Base-by-base conservation (phyloP, 83 land plant species). In the Picea mariana region DNA sequence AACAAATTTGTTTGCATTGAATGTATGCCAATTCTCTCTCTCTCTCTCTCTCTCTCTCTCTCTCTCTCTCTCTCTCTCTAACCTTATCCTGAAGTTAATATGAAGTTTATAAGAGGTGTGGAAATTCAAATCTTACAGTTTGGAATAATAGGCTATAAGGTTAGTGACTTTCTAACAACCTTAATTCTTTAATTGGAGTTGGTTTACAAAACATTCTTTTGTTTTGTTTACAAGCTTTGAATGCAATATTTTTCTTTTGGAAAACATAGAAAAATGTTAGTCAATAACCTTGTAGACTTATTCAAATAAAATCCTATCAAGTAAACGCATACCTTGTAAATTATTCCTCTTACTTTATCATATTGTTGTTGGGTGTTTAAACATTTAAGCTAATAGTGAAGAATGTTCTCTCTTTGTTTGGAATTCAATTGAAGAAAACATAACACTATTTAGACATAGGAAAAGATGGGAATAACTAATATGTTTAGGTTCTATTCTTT, bases 21-120 rank as follows among this genome's bases (percentile, higher is more conserved):
- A 75, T 52, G 2, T 52, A 52, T 52, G 61, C 60, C 24, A 75
- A 61, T 52, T 75, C 49, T 75, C 78, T 75, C 55, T 52, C 34
- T n/a, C 78, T n/a, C n/a, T n/a, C n/a, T n/a, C n/a, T n/a, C n/a
- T n/a, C n/a, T n/a, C n/a, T n/a, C n/a, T n/a, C n/a, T n/a, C n/a
- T n/a, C n/a, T n/a, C n/a, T n/a, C n/a, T n/a, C 49, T 7, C n/a
- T n/a, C n/a, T n/a, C n/a, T n/a, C n/a, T n/a, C n/a, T n/a, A n/a
- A n/a, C 18, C 78, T 47, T 75, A 52, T 52, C 78, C 78, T 23
- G 78, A 75, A 75, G 34, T 75, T 52, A 47, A 75, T 59, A 47
- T 75, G 59, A 59, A 75, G 78, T 75, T 75, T 75, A 34, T 75
- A n/a, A 52, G 78, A 75, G 78, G 61, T 75, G 60, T 52, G 52